Evolutionary conservation across 139 green algal genomes (phyloP), one percentile per base, ranked within the genome.

Genomic region (Chlorella ohadii): DNA sequence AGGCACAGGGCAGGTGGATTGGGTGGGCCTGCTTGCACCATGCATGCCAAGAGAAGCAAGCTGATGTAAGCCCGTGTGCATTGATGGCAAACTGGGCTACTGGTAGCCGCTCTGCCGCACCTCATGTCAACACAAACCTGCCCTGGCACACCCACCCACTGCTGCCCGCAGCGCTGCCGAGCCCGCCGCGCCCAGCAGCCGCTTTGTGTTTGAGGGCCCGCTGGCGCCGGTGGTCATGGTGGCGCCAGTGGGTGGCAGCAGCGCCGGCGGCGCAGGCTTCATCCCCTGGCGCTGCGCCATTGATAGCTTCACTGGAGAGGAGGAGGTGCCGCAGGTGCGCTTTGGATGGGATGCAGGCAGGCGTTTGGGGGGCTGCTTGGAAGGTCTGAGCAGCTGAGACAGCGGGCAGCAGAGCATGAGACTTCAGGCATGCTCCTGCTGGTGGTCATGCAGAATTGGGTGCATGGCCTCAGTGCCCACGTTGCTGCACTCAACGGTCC

Each of bases 201-300:
- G 74, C 55, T 81, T 81, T 36, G 27, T 12, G 22, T 81, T 81
- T 63, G 55, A 33, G 20, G 55, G 55, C 33, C 33, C 55, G 0
- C 55, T 81, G 33, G 33, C 74, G 31, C 74, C 74, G 1, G 34
- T 81, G 55, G 74, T 81, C 33, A 81, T 68, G 74, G 74, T 81
- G 5, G 31, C 27, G 5, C 27, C 27, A 5, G 33, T 31, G 16
- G 65, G 65, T 23, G 65, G 65, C 65, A 39, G 15, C 65, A 23
- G 65, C 31, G 31, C 51, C 19, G 55, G 74, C 51, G 61, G 55
- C 33, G 55, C 55, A 4, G 57, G 31, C 33, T 31, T 22, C 12
- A 57, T 81, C 55, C 74, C 74, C 33, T 81, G 74, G 74, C 36
- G 74, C 41, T 81, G 74, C 74, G 41, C 74, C 9, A 68, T 67